A percentile compares a stretch with the other conserved stretches of the same genome.
Evolutionary conservation across 169 alveolate genomes (phyloP).

Genomic region (Cryptosporidium felis): DNA sequence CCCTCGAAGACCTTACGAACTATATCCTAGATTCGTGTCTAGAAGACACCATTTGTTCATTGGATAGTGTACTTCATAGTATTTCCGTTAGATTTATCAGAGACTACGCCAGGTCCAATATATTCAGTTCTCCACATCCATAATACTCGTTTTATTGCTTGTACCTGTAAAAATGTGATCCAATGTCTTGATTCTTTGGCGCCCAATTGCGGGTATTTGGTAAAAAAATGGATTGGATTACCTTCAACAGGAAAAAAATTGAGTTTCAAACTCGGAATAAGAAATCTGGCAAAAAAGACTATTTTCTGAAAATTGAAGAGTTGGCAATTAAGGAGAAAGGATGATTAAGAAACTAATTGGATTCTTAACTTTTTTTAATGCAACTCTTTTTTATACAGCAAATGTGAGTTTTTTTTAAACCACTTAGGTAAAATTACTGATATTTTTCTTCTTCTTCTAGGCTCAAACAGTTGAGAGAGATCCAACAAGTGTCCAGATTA

Average conservation of each 20-base stretch:
- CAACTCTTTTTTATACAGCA: not conserved
- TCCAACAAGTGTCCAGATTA: constrained; percentile 61
- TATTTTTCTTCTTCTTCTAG: not conserved
- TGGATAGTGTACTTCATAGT: not conserved
- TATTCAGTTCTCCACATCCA: no score
- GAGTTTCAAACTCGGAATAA: no score
- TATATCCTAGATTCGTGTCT: constrained; percentile 12
- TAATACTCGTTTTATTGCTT: no score
- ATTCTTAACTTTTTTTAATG: not conserved
- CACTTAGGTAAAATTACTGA: no score
- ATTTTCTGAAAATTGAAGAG: no score
- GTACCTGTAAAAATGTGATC: no score
- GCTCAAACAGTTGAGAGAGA: constrained; percentile 60
- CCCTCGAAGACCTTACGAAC: not conserved
- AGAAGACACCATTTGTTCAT: not conserved
- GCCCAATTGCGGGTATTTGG: no score
- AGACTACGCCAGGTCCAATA: no score
- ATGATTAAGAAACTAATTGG: not conserved
- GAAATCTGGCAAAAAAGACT: no score
- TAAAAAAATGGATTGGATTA: no score
- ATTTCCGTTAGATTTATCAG: constrained; percentile 5
- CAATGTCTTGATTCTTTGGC: no score
- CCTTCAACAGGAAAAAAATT: no score
- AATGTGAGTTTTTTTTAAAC: constrained; percentile 57
- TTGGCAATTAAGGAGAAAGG: not conserved